Base-by-base conservation (phyloP, 2,329 filamentous ascomycete species). In the Phaeosphaeria sp. region DNA sequence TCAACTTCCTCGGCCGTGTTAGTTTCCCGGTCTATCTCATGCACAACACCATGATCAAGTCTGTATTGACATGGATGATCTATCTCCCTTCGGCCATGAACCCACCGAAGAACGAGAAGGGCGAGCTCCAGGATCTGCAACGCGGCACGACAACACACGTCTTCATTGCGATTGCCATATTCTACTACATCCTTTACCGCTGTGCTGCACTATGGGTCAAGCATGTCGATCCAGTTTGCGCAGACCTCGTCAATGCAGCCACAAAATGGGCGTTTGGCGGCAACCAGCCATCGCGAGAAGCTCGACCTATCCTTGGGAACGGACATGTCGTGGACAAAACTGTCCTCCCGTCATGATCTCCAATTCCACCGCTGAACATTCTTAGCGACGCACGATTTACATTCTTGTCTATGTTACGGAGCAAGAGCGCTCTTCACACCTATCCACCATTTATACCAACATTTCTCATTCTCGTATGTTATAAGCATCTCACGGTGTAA, bases 21-120 rank as follows among this genome's bases (percentile, higher is more conserved):
- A 87, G 84, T 46, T 89, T 89, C 66, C 85, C 87, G 1, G 84
- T 89, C 15, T 89, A 89, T 66, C 80, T 89, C 6, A 75, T 89
- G 20, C 87, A 89, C 72, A 87, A 87, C 43, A 82, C 84, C 0
- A 78, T 89, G 27, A 82, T 89, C 64, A 83, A 87, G 55, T 84
- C 82, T 22, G 72, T 88, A 7, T 78, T 89, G 15, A 83, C 84
- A 23, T 89, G 85, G 84, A 81, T 89, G 78, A 75, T 87, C 13
- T 89, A 77, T 55, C 68, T 77, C 3, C 74, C 73, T 0, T 75
- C 72, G 4, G 74, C 72, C 21, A 74, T 77, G 74, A 75, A 77
- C 51, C 75, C 74, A 6, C 70, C 70, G 10, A 62, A 55, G 47
- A 73, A 76, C 54, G 73, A 74, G 49, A 75, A 76, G 43, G 75